Evolutionary conservation across 2,329 filamentous ascomycete genomes (phyloP), one percentile per base, ranked within the genome.

Genomic region (Setomelanomma holmii): DNA sequence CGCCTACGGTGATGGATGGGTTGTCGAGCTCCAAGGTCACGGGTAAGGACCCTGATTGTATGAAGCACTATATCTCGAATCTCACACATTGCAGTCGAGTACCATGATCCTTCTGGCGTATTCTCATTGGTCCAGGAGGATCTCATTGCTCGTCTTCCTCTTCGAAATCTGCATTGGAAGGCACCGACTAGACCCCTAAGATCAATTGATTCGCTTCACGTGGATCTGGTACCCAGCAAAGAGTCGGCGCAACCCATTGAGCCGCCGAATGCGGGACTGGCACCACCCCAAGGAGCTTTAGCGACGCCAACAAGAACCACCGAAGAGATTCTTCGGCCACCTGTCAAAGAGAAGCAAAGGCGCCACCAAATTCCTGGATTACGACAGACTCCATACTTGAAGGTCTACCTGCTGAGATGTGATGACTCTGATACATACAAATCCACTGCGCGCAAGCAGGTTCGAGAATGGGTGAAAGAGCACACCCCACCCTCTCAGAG

Each of bases 391-490:
- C 92, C 96, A 0, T 99, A 99, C 73, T 81, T 99, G 53, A 98
- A 96, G 73, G 79, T 99, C 5, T 89, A 93, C 51, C 79, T 99
- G 2, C 83, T 99, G 46, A 86, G 93, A 68, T 98, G 95, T 76
- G 95, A 98, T 77, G 95, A 99, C 71, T 96, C 92, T 67, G 96
- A 99, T 41, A 86, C 86, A 7, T 99, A 99, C 81, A 98, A 96
- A 75, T 80, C 85, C 1, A 86, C 86, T 11, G 87, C 90, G 5
- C 84, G 92, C 44, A 86, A 90, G 66, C 86, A 90, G 61, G 82
- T 99, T 30, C 86, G 90, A 44, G 93, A 98, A 60, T 99, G 95
- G 95, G 85, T 98, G 66, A 96, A 95, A 74, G 80, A 84, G 5
- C 84, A 96, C 57, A 83, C 86, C 0, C 79, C 84, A 0, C 80